Evolutionary conservation across 176 grass and related monocot species (phyloP), one percentile per base, ranked within the genome.

Genomic region (Olyra latifolia): DNA sequence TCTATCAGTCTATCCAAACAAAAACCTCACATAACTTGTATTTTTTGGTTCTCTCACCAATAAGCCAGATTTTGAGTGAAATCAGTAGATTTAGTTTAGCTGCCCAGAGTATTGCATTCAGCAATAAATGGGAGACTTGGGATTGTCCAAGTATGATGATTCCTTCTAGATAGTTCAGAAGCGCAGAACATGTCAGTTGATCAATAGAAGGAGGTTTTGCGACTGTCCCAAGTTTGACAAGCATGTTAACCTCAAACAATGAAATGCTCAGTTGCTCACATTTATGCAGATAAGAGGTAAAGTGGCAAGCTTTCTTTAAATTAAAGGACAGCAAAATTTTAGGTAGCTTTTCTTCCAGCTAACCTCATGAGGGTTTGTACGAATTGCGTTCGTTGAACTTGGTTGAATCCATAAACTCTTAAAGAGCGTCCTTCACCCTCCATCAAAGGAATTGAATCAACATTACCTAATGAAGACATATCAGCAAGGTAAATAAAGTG

Each of bases 361-460:
- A 85, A 97, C 97, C 97, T 96, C 85, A 91, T 99, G 40, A 99
- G 78, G 56, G 84, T 90, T 55, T 99, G 93, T 63, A 74, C 62
- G 78, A 99, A 99, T 47, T 83, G 41, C 78, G 88, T 69, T 76
- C 97, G 87, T 71, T 99, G 97, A 67, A 91, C 61, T 17, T 88
- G 88, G 83, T 99, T 99, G 86, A 99, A 99, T 64, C 97, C 97
- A 69, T 91, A 85, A 85, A 99, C 79, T 86, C 76, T 93, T 74
- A 99, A 72, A 52, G 87, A 35, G 30, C 85, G 89, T 12, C 97
- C 97, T 82, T 99, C 93, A 10, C 93, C 93, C 88, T 99, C 97
- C 93, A 99, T 99, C 76, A 99, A 72, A 61, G 97, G 95, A 87
- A 85, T 75, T 20, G 82, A 80, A 74, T 99, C 93, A 75, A 89